Evolutionary conservation across 805 yeast genomes (phyloP), one percentile per base, ranked within the genome.

Genomic region (Cyberlindnera mississippiensis): DNA sequence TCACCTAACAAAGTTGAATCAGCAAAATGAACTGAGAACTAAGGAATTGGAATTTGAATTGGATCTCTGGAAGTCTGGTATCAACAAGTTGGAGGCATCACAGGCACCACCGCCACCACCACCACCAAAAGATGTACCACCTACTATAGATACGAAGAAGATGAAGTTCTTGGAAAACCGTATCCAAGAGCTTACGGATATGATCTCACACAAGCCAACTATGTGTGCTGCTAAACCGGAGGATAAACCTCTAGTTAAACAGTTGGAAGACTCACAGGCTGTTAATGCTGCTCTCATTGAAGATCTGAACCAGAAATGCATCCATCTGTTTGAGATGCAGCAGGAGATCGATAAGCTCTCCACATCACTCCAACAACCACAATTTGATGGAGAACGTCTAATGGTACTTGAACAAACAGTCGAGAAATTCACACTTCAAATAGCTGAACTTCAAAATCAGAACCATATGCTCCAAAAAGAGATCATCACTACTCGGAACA

Each of bases 361-460:
- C 13, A 67, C 61, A 15, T 62, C 61, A 47, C 53, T 68, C 31
- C 57, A 55, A 16, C 48, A 46, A 10, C 18, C 35, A 5, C 22
- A 18, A 20, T 28, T 34, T 26, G 50, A 72, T 43, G 75, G 72
- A 35, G 71, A 73, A 48, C 75, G 75, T 49, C 56, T 78, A 22
- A 66, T 71, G 35, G 71, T 75, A 10, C 59, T 84, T 40, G 86
- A 82, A 51, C 69, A 71, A 36, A 71, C 86, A 1, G 61, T 84
- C 15, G 73, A 72, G 33, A 80, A 72, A 46, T 69, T 84, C 46
- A 69, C 75, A 15, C 67, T 64, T n/a, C 80, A 80, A 42, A 69
- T 83, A 41, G 70, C 70, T 38, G 85, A 82, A 45, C 72, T 82
- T 26, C 82, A 80, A 46, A 60, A 68, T n/a, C 82, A 80, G 55